Conservation (phyloP, 169 alveolate species). For the Plasmodium yoelii region DNA sequence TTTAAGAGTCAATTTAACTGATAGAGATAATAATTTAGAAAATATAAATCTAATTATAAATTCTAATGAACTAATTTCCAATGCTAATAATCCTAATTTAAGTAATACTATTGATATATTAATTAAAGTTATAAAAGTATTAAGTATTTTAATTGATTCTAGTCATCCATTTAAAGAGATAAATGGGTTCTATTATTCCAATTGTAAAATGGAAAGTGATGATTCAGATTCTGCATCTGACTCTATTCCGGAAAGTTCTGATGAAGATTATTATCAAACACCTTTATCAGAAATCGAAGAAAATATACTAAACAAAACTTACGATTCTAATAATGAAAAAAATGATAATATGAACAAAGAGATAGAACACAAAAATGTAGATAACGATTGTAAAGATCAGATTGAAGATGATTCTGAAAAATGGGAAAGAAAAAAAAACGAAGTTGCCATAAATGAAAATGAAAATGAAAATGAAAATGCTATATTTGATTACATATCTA, state of each 20-base stretch:
- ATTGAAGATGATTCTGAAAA: neutral
- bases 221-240: neutral
- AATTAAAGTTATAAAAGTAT: constrained; percentile 30
- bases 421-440: neutral
- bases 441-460: neutral
- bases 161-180: constrained; percentile 41
- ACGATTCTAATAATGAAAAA: too few relatives aligned
- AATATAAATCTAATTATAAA: neutral
- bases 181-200: constrained; percentile 43
- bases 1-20: neutral
- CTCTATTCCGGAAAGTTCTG: too few relatives aligned
- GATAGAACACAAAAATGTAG: too few relatives aligned
- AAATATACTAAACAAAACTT: too few relatives aligned
- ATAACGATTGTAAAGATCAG: neutral
- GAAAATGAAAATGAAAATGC: neutral
- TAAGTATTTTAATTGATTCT: constrained; percentile 32
- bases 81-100: constrained; percentile 18
- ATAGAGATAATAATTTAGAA: neutral
- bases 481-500: neutral
- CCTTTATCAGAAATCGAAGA: neutral
- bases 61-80: neutral
- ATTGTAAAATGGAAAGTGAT: neutral
- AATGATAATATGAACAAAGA: too few relatives aligned
- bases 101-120: constrained; percentile 32
- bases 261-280: neutral